Base-by-base conservation (phyloP, 2,329 filamentous ascomycete species). In the Colletotrichum gloeosporioides region DNA sequence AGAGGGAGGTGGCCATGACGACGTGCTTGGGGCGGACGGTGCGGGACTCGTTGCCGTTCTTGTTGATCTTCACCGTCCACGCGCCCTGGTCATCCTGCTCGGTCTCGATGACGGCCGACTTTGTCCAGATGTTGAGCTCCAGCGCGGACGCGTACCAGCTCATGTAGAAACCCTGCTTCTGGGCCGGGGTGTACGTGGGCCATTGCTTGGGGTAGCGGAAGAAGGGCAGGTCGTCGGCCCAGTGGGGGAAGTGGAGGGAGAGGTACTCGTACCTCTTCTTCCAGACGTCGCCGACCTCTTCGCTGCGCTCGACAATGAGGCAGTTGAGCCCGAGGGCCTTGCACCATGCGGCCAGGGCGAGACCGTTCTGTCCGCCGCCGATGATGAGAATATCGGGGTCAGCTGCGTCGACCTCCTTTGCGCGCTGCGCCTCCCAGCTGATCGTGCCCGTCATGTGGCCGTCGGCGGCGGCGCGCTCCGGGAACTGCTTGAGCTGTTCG, bases 1-100 rank as follows among this genome's bases (percentile, higher is more conserved):
- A 88, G 76, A 90, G 90, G 1, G 89, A 90, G 0, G 90, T 92
- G 31, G 88, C 88, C 75, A 90, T 88, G 75, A 92, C 85, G 44
- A 92, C 80, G 74, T 92, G 89, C 22, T 83, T 87, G 0, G 89
- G 89, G 57, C 86, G 84, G 4, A 91, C 77, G 0, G 85, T 88
- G 18, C 89, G 85, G 0, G 82, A 85, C 67, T 87, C 84, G n/a
- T 1, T 53, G 0, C 61, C 64, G 36, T 32, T 79, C 2, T 79
- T 80, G 78, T 84, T 53, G 44, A 53, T 53, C 6, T 53, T 53
- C 0, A 53, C n/a, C 1, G n/a, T 22, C 44, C 44, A 53, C 6
- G n/a, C 44, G n/a, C 44, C 44, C 6, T 22, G n/a, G n/a, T 53
- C 44, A 10, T 53, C n/a, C 44, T 53, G 44, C n/a, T 4, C 6